phyloP scores from a whole-genome alignment of 2,329 filamentous ascomycete genomes.

The Pseudonectria buxi region DNA sequence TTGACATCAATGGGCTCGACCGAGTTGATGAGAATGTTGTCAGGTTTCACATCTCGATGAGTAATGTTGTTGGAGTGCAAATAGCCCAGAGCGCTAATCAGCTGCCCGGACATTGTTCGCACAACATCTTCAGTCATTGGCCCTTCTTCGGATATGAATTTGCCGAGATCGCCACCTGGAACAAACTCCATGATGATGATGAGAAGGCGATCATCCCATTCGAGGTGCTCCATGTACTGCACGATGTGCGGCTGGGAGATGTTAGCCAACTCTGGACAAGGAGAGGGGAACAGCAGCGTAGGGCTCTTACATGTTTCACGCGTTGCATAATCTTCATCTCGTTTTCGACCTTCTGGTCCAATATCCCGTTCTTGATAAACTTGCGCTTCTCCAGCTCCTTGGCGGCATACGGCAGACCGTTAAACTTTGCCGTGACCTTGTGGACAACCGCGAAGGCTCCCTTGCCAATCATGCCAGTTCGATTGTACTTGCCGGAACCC shows the following conservation, averaged over 20 bases:
- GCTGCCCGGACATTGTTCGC: conserved; percentile 66
- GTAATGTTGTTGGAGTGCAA: conserved; percentile 85
- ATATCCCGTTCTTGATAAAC: conserved; percentile 85
- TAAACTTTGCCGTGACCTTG: conserved; percentile 77
- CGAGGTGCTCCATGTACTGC: conserved; percentile 81
- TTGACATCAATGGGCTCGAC: conserved; percentile 74
- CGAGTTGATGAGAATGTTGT: conserved; percentile 85
- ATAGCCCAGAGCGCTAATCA: conserved; percentile 78
- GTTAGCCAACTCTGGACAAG: conserved; percentile 6
- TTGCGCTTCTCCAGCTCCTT: conserved; percentile 92
- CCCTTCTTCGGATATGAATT: conserved; percentile 56
- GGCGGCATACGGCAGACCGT: conserved; percentile 78
- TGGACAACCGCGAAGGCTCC: conserved; percentile 94
- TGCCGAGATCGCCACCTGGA: conserved; percentile 73
- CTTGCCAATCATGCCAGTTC: conserved; percentile 74
- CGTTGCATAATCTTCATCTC: conserved; percentile 94
- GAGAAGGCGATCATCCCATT: conserved; percentile 73
- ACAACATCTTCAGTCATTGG: conserved; percentile 61
- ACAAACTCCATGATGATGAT: conserved; percentile 98
- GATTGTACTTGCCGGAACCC: conserved; percentile 78
- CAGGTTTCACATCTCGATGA: conserved; percentile 96
- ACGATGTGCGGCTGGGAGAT: conserved; percentile 70
- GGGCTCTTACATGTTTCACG: conserved; percentile 64
- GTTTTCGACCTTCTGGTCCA: conserved; percentile 90
- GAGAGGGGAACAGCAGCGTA: conserved; percentile 1